Conservation (phyloP, 1,284 basidiomycete species). For the Melanopsichium pennsylvanicum region DNA sequence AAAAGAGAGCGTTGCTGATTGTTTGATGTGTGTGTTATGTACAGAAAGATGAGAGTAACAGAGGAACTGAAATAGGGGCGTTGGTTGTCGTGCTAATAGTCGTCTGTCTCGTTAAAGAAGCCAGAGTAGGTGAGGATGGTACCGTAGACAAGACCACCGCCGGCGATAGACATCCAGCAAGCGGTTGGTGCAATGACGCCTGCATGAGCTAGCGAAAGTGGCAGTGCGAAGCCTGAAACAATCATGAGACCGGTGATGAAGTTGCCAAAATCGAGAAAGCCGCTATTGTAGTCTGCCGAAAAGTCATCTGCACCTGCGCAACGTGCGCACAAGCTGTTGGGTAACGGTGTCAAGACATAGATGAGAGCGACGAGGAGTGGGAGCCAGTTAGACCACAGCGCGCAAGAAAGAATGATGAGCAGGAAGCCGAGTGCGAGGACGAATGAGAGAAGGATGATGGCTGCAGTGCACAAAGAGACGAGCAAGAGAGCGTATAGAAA, state of each 20-base stretch:
- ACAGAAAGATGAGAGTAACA: conserved; percentile 8
- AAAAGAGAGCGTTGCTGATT: conserved; percentile 1
- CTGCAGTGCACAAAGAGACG: conserved; percentile 18
- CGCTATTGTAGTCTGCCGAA: conserved; percentile 70
- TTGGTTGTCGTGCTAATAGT: conserved; percentile 23
- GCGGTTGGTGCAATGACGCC: conserved; percentile 84
- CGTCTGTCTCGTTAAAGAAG: conserved; percentile 59
- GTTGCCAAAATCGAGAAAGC: conserved; percentile 83
- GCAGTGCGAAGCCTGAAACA: conserved; percentile 88
- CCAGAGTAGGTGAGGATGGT: conserved; percentile 70
- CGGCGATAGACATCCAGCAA: conserved; percentile 90
- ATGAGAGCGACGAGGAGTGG: conserved; percentile 93
- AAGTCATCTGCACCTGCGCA: conserved; percentile 70
- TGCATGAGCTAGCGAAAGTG: conserved; percentile 89
- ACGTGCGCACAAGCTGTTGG: conserved; percentile 78
- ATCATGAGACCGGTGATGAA: conserved; percentile 92
- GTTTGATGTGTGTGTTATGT: conserved; percentile 15
- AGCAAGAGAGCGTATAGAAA: not conserved
- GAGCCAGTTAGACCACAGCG: conserved; percentile 95
- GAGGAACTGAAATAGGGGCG: not conserved
- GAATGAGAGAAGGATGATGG: conserved; percentile 73
- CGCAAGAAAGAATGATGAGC: conserved; percentile 96
- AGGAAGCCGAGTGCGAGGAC: conserved; percentile 95
- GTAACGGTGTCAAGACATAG: conserved; percentile 93
- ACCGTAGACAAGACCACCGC: conserved; percentile 92